Conservation (phyloP, 768 basidiomycete genomes). For the Suillus decipiens region DNA sequence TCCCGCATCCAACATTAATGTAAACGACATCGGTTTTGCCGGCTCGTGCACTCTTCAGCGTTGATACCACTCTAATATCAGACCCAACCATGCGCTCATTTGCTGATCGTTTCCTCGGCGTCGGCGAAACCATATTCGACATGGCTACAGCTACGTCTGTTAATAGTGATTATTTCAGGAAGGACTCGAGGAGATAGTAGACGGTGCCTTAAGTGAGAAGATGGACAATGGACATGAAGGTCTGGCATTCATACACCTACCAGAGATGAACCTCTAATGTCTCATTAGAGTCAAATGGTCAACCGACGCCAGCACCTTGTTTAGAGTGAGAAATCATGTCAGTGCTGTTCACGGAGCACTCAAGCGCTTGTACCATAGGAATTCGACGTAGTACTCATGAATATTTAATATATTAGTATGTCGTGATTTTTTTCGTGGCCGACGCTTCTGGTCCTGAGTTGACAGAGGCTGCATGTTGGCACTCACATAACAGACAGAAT, state of each 20-base stretch:
- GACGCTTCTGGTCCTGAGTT: neutral
- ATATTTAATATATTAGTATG: neutral
- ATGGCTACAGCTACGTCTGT: conserved; percentile 84
- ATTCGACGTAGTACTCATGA: neutral
- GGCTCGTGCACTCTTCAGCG: conserved; percentile 41
- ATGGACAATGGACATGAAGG: neutral
- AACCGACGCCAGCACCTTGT: neutral
- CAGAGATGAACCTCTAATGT: conserved; percentile 3
- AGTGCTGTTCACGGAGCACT: neutral
- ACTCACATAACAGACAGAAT: neutral
- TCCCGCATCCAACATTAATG: neutral
- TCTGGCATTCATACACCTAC: conserved; percentile 1
- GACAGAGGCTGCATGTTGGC: neutral
- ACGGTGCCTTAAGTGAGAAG: conserved; percentile 2
- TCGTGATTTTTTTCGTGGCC: neutral
- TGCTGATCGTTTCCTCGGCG: conserved; percentile 78
- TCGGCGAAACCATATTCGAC: conserved; percentile 90
- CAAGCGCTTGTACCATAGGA: neutral
- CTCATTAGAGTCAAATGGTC: neutral
- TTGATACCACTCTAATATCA: conserved; percentile 66
- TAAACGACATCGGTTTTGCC: conserved; percentile 5
- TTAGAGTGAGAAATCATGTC: neutral
- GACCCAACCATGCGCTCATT: conserved; percentile 77
- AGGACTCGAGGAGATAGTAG: conserved; percentile 41
- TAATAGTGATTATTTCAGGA: conserved; percentile 82